Conservation (phyloP, 1,139 yeast species). For the Taphrina deformans region DNA sequence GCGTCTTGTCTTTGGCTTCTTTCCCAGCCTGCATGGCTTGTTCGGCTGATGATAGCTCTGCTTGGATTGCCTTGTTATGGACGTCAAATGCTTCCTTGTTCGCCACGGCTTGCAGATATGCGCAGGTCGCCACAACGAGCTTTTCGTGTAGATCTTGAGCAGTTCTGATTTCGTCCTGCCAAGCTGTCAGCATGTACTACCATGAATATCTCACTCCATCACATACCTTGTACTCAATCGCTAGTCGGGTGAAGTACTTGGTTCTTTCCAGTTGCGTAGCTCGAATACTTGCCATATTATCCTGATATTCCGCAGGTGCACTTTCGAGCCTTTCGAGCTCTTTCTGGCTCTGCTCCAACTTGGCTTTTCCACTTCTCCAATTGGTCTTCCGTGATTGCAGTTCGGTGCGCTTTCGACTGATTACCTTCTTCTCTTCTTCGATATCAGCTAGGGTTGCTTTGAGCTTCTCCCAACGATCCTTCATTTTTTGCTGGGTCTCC, state of each 20-base stretch:
- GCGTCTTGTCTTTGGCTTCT: background rate
- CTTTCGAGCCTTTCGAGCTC: constrained; percentile 26
- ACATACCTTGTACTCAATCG: constrained; percentile 5
- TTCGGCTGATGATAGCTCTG: constrained; percentile 20
- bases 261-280: constrained; percentile 37
- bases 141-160: constrained; percentile 12
- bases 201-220: background rate
- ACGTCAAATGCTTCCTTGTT: constrained; percentile 22
- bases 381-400: background rate
- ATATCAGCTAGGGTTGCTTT: background rate
- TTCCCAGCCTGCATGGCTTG: constrained; percentile 14
- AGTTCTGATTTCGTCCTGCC: constrained; percentile 5
- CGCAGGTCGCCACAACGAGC: background rate
- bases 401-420: constrained; percentile 1
- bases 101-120: constrained; percentile 13
- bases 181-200: background rate
- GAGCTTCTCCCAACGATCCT: constrained; percentile 12
- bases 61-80: constrained; percentile 6
- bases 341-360: constrained; percentile 16
- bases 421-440: constrained; percentile 2
- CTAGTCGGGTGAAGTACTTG: background rate
- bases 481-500: constrained; percentile 25
- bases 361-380: constrained; percentile 3
- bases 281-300: constrained; percentile 40
- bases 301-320: constrained; percentile 40